These are phyloP conservation scores for Globisporangium acanthophoron DNA, from an alignment of 352 stramenopile species.

Conservation along the genomic window DNA sequence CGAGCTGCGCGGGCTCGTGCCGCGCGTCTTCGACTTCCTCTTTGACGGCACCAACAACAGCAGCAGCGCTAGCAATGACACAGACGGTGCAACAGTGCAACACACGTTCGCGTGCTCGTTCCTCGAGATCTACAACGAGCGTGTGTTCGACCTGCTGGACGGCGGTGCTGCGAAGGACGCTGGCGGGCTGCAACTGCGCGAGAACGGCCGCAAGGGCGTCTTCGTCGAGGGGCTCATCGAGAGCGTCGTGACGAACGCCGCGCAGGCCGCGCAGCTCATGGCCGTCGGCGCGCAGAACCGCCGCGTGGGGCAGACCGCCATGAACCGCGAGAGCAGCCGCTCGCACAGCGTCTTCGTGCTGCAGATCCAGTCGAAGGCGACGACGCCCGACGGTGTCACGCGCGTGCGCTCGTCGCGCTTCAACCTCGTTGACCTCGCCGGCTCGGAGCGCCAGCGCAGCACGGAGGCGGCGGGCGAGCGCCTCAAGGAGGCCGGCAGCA, in stretches of 20 bases:
- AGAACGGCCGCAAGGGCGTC: constrained; percentile 70
- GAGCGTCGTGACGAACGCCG: constrained; percentile 58
- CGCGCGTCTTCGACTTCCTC: constrained; percentile 80
- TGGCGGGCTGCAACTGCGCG: constrained; percentile 54
- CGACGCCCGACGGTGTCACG: constrained; percentile 43
- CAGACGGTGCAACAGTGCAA: constrained; percentile 21
- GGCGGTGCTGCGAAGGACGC: constrained; percentile 34
- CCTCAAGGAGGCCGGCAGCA: constrained; percentile 95
- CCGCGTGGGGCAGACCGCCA: constrained; percentile 73
- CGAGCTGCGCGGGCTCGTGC: constrained; percentile 58
- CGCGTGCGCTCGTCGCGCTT: constrained; percentile 88
- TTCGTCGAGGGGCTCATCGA: constrained; percentile 75
- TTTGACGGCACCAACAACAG: constrained; percentile 39
- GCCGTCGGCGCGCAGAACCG: constrained; percentile 67
- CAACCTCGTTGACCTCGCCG: constrained; percentile 98
- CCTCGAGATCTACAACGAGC: constrained; percentile 95
- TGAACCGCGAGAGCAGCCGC: constrained; percentile 83
- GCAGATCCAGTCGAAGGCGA: constrained; percentile 68
- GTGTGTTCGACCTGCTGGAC: constrained; percentile 90
- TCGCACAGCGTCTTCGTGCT: constrained; percentile 86
- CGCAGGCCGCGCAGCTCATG: constrained; percentile 73
- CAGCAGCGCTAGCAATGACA: constrained; percentile 5
- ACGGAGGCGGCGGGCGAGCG: constrained; percentile 94
- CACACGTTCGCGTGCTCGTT: constrained; percentile 85
- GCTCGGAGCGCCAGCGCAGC: constrained; percentile 94